phyloP scores from a whole-genome alignment of 2,329 filamentous ascomycete genomes.

The Penicillium nordicum region DNA sequence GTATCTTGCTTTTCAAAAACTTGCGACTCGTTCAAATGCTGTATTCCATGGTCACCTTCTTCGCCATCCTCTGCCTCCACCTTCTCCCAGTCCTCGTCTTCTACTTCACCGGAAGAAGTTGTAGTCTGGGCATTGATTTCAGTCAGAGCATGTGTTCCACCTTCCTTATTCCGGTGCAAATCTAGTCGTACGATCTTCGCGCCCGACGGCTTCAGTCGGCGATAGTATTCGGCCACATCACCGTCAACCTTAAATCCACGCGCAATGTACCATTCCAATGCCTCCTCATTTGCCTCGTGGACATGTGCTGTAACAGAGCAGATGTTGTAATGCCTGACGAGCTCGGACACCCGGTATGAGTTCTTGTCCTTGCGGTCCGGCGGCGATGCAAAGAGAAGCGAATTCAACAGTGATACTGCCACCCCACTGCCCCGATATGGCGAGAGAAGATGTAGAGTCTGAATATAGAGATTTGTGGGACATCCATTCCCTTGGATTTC shows the following conservation, averaged over 20 bases:
- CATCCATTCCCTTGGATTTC: constrained; percentile 9
- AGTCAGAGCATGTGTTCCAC: neutral
- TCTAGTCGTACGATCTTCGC: constrained; percentile 51
- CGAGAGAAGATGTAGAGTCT: constrained; percentile 57
- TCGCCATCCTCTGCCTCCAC: constrained; percentile 38
- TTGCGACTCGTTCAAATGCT: constrained; percentile 33
- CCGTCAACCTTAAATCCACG: constrained; percentile 54
- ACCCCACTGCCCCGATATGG: constrained; percentile 59
- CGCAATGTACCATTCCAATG: constrained; percentile 58
- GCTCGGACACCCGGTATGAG: constrained; percentile 28
- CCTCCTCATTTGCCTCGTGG: constrained; percentile 61
- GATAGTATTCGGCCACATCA: constrained; percentile 57
- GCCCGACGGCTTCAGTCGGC: constrained; percentile 54
- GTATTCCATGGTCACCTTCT: constrained; percentile 33
- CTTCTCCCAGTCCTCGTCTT: constrained; percentile 45
- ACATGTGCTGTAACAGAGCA: constrained; percentile 59
- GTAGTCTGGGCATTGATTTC: neutral
- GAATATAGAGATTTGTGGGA: constrained; percentile 55
- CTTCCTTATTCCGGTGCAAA: constrained; percentile 28
- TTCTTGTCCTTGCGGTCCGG: constrained; percentile 6
- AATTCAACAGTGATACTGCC: constrained; percentile 53
- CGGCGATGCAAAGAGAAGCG: constrained; percentile 32
- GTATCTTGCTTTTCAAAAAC: constrained; percentile 26
- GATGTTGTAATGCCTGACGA: constrained; percentile 50
- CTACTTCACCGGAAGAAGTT: constrained; percentile 17